phyloP scores from a whole-genome alignment of 2,329 filamentous ascomycete species.

The Lecanicillium sp. region DNA sequence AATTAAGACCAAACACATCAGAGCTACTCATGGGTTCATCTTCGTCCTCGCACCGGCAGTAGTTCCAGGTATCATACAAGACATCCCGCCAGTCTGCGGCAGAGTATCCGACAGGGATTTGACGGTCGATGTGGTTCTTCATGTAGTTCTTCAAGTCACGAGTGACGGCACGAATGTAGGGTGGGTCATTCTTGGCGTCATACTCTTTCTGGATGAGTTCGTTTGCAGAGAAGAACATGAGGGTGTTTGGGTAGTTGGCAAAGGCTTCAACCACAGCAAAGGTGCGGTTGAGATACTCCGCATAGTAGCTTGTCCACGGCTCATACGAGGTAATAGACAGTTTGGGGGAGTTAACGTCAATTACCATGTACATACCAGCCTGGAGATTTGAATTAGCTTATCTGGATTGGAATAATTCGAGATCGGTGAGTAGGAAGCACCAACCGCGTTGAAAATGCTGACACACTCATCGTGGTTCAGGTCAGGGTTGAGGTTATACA shows the following conservation, averaged over 20 bases:
- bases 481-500: constrained; percentile 60
- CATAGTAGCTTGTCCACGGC: constrained; percentile 53
- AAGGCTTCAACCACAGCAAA: constrained; percentile 61
- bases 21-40: constrained; percentile 52
- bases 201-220: constrained; percentile 64
- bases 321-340: constrained; percentile 42
- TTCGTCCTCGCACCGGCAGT: constrained; percentile 59
- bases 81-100: constrained; percentile 70
- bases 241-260: constrained; percentile 57
- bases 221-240: constrained; percentile 72
- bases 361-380: constrained; percentile 61
- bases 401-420: neutral
- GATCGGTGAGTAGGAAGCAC: constrained; percentile 10
- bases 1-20: constrained; percentile 71
- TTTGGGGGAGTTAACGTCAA: constrained; percentile 60
- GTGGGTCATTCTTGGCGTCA: constrained; percentile 52
- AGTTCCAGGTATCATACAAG: constrained; percentile 67
- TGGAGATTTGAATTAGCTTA: constrained; percentile 11
- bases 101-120: constrained; percentile 72
- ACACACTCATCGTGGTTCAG: constrained; percentile 60
- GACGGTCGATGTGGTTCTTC: constrained; percentile 57
- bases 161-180: constrained; percentile 67
- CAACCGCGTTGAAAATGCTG: constrained; percentile 56
- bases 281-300: constrained; percentile 54
- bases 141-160: constrained; percentile 78